Conservation (phyloP, 768 basidiomycete species). For the Tricholoma saponaceum region DNA sequence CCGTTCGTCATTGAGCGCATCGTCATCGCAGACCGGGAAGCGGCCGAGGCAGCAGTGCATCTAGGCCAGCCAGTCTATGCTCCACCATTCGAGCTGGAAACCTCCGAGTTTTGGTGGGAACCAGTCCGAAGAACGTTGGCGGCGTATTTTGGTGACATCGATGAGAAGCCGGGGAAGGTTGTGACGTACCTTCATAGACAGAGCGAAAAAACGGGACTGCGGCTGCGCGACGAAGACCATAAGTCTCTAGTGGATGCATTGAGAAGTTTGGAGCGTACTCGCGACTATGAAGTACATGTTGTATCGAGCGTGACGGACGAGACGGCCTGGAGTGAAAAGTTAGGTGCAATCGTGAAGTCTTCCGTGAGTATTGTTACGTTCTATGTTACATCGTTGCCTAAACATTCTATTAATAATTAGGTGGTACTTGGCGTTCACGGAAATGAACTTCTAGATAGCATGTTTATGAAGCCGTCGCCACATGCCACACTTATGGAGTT, state of each 20-base stretch:
- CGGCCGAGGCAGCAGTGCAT: constrained; percentile 36
- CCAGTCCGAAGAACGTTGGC: constrained; percentile 43
- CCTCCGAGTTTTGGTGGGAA: constrained; percentile 67
- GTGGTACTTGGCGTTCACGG: constrained; percentile 60
- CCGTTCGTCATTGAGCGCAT: constrained; percentile 76
- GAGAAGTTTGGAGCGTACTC: constrained; percentile 41
- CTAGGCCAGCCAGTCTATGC: constrained; percentile 37
- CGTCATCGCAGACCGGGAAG: constrained; percentile 74
- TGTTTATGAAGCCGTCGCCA: constrained; percentile 63
- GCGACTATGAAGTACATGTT: constrained; percentile 53
- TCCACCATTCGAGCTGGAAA: constrained; percentile 39
- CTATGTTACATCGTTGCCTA: constrained; percentile 5
- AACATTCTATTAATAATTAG: constrained; percentile 26
- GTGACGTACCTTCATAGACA: constrained; percentile 71
- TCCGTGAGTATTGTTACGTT: constrained; percentile 42
- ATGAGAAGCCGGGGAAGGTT: constrained; percentile 28
- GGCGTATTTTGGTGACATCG: constrained; percentile 35
- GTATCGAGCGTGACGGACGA: constrained; percentile 44
- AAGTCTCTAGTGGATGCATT: constrained; percentile 56
- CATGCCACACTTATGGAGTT: constrained; percentile 72
- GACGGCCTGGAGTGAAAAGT: constrained; percentile 57
- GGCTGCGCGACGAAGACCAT: constrained; percentile 54
- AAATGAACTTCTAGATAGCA: constrained; percentile 57
- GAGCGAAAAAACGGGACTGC: constrained; percentile 43
- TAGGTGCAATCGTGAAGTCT: constrained; percentile 63